Percentiles rank a stretch among this genome's conserved stretches.
phyloP scores from a whole-genome alignment of 2,329 filamentous ascomycete species.

The Coleophoma eucalyptorum region DNA sequence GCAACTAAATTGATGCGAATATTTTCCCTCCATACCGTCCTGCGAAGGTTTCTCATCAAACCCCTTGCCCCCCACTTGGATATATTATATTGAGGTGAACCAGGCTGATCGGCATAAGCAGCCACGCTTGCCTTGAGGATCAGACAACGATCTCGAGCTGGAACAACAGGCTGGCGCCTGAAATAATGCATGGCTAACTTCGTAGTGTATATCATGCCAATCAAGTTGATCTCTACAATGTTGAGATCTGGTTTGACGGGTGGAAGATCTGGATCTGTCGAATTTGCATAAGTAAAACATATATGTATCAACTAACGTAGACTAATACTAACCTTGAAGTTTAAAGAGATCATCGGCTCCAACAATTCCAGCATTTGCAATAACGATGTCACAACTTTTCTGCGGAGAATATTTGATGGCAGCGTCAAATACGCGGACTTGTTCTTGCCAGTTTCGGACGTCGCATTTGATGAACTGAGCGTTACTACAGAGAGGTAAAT shows the following conservation, averaged over 20 bases:
- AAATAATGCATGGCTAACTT: slow-evolving; percentile 45
- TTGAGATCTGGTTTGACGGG: slow-evolving; percentile 35
- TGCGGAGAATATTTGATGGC: slow-evolving; percentile 31
- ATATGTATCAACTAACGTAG: not conserved
- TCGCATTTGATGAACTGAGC: slow-evolving; percentile 36
- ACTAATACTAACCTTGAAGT: slow-evolving; percentile 26
- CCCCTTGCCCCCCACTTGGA: slow-evolving; percentile 41
- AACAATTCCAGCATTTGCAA: slow-evolving; percentile 43
- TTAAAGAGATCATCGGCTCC: slow-evolving; percentile 34
- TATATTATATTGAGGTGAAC: slow-evolving; percentile 36
- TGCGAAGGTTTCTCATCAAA: slow-evolving; percentile 36
- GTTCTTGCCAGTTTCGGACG: slow-evolving; percentile 38
- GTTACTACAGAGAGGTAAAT: slow-evolving; percentile 13
- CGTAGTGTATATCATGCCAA: slow-evolving; percentile 39
- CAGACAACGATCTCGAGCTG: slow-evolving; percentile 39
- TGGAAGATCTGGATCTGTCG: not conserved
- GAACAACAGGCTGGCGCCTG: slow-evolving; percentile 24
- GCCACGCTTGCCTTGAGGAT: slow-evolving; percentile 45
- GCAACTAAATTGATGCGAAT: slow-evolving; percentile 44
- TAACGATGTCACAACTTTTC: slow-evolving; percentile 39
- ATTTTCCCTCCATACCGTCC: slow-evolving; percentile 33
- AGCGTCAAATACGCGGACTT: slow-evolving; percentile 35
- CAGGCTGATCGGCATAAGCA: slow-evolving; percentile 41
- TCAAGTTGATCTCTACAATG: slow-evolving; percentile 36
- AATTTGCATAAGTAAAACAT: not conserved